Evolutionary conservation across 441 rosid species (phyloP).

Genomic region (Bocquillonia castaneifolia): DNA sequence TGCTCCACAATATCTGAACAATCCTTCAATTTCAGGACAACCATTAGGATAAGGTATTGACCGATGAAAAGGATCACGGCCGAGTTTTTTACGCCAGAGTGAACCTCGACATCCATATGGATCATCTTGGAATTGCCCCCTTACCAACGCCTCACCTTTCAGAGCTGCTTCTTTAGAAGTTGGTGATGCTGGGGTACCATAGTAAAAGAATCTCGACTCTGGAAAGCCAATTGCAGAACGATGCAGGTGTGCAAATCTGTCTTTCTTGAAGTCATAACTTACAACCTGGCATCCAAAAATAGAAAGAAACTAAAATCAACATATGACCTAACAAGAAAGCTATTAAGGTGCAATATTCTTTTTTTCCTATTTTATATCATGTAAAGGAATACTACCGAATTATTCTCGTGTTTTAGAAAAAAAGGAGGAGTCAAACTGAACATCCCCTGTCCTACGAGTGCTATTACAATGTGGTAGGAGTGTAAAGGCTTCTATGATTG

Average conservation of each 20-base stretch:
- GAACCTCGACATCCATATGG: constrained; percentile 82
- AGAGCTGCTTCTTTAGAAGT: constrained; percentile 63
- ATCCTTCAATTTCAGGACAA: constrained; percentile 71
- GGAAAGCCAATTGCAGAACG: constrained; percentile 84
- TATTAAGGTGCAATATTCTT: not conserved
- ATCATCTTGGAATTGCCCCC: constrained; percentile 72
- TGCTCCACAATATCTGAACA: constrained; percentile 74
- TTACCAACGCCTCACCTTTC: constrained; percentile 77
- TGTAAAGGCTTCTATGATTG: not conserved
- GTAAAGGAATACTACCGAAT: not conserved
- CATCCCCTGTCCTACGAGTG: not conserved
- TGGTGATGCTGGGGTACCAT: constrained; percentile 63
- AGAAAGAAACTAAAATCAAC: not conserved
- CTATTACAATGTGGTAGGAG: not conserved
- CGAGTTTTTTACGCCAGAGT: constrained; percentile 69
- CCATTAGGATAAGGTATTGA: constrained; percentile 85
- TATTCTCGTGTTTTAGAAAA: not conserved
- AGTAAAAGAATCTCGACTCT: constrained; percentile 62
- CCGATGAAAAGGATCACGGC: constrained; percentile 92
- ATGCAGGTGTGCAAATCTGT: constrained; percentile 72
- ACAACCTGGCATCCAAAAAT: constrained; percentile 49
- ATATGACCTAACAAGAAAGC: not conserved
- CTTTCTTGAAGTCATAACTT: constrained; percentile 86
- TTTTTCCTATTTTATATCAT: not conserved
- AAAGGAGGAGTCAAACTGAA: not conserved